phyloP scores from a whole-genome alignment of 1,284 basidiomycete genomes.

The Dichomitus squalens region DNA sequence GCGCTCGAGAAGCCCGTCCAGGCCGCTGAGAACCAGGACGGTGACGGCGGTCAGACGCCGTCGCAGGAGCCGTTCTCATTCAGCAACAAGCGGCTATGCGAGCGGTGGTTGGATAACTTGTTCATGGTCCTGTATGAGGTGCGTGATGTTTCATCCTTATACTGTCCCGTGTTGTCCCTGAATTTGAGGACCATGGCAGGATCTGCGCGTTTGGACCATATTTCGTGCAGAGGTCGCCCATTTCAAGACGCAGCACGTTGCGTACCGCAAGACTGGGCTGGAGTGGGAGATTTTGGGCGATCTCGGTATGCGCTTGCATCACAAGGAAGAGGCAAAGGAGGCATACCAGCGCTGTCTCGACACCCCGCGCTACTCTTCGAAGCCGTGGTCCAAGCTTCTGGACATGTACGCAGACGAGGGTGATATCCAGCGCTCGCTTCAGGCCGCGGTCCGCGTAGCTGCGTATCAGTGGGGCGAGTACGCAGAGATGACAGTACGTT shows the following conservation, averaged over 20 bases:
- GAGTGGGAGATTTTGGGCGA: constrained; percentile 99
- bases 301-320: constrained; percentile 87
- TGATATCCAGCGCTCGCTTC: constrained; percentile 88
- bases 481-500: constrained; percentile 79
- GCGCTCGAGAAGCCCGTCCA: constrained; percentile 64
- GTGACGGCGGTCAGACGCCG: constrained; percentile 39
- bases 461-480: constrained; percentile 90
- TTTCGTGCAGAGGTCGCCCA: constrained; percentile 99
- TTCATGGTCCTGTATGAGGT: constrained; percentile 99
- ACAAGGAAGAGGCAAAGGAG: constrained; percentile 98
- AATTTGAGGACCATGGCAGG: constrained; percentile 48
- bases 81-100: constrained; percentile 95
- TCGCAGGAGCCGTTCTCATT: constrained; percentile 81
- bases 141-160: constrained; percentile 20
- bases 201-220: constrained; percentile 98
- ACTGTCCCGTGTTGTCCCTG: not conserved
- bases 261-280: constrained; percentile 93
- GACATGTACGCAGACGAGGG: constrained; percentile 95
- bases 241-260: constrained; percentile 96
- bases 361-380: constrained; percentile 81
- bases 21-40: constrained; percentile 50
- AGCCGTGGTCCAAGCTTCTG: constrained; percentile 91
- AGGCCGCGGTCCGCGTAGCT: constrained; percentile 90
- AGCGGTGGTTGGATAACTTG: constrained; percentile 97
- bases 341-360: constrained; percentile 96